phyloP scores from a whole-genome alignment of 352 stramenopile genomes.

The Pythium phragmiticola region DNA sequence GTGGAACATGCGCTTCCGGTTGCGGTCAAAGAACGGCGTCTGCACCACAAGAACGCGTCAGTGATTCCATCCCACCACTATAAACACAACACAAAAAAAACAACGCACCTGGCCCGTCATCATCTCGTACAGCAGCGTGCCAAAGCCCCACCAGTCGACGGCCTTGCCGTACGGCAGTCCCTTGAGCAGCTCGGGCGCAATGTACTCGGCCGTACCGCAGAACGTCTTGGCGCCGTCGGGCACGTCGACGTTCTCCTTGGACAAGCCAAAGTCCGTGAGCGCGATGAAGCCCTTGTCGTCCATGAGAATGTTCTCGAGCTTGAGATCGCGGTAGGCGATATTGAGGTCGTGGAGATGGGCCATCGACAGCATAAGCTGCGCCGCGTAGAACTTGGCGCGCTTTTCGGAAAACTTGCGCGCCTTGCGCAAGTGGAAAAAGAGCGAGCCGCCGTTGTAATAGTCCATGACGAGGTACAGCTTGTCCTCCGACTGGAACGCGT shows the following conservation, averaged over 20 bases:
- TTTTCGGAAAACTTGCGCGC: constrained; percentile 89
- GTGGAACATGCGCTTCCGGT: constrained; percentile 94
- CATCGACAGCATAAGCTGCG: constrained; percentile 90
- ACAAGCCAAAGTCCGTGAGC: constrained; percentile 92
- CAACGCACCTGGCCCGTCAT: constrained; percentile 74
- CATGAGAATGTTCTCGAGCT: constrained; percentile 95
- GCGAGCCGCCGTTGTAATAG: constrained; percentile 91
- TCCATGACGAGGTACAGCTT: constrained; percentile 93
- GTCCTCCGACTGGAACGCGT: constrained; percentile 93
- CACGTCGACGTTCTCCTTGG: constrained; percentile 90
- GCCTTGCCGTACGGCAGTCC: constrained; percentile 87
- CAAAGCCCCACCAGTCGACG: constrained; percentile 95
- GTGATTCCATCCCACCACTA: not conserved
- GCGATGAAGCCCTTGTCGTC: constrained; percentile 93
- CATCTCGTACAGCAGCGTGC: constrained; percentile 94
- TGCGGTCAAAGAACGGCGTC: constrained; percentile 95
- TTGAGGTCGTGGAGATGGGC: constrained; percentile 92
- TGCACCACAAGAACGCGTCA: constrained; percentile 21
- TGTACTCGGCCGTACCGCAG: constrained; percentile 93
- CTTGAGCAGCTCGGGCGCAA: constrained; percentile 90
- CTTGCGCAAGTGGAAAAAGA: constrained; percentile 93
- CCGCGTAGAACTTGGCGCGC: constrained; percentile 87
- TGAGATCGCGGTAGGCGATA: constrained; percentile 94
- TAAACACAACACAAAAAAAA: not conserved
- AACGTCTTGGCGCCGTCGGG: constrained; percentile 90